Percentiles rank a stretch among this genome's conserved stretches.
These are phyloP conservation scores for Agaricus bisporus DNA, from an alignment of 768 basidiomycete genomes.

Conservation along the genomic window DNA sequence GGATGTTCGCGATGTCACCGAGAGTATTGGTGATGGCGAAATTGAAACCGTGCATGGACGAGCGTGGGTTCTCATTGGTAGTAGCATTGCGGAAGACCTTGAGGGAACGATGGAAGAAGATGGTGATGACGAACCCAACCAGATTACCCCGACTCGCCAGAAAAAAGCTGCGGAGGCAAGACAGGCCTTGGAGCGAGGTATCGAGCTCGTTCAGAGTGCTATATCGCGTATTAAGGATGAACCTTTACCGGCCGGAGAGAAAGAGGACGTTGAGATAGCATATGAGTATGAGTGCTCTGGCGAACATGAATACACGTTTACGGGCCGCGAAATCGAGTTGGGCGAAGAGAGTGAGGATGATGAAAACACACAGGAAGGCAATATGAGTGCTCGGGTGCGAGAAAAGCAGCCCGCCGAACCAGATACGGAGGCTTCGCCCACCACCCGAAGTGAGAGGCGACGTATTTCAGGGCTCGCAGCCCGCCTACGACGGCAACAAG, in stretches of 20 bases:
- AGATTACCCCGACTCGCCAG: constrained; percentile 27
- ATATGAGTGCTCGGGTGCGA: constrained; percentile 5
- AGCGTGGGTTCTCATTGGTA: constrained; percentile 52
- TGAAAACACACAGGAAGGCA: neutral
- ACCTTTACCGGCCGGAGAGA: constrained; percentile 7
- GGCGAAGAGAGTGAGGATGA: constrained; percentile 9
- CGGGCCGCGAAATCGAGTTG: no score
- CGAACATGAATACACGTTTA: no score
- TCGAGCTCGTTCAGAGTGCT: constrained; percentile 37
- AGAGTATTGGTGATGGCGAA: neutral
- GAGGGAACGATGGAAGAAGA: constrained; percentile 44
- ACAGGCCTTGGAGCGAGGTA: constrained; percentile 40
- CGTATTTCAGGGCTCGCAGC: neutral
- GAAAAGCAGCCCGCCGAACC: constrained; percentile 4
- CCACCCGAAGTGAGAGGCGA: neutral
- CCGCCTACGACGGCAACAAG: neutral
- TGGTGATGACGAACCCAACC: constrained; percentile 22
- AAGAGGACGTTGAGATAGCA: constrained; percentile 4
- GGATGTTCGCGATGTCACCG: neutral
- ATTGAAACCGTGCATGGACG: constrained; percentile 44
- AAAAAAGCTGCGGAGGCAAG: constrained; percentile 52
- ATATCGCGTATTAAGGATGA: constrained; percentile 19
- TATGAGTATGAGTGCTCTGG: no score
- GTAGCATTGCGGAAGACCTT: constrained; percentile 46
- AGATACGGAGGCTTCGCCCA: neutral